Evolutionary conservation across 495 filamentous ascomycete genomes (phyloP), one percentile per base, ranked within the genome.

Genomic region (Penicillium desertorum): DNA sequence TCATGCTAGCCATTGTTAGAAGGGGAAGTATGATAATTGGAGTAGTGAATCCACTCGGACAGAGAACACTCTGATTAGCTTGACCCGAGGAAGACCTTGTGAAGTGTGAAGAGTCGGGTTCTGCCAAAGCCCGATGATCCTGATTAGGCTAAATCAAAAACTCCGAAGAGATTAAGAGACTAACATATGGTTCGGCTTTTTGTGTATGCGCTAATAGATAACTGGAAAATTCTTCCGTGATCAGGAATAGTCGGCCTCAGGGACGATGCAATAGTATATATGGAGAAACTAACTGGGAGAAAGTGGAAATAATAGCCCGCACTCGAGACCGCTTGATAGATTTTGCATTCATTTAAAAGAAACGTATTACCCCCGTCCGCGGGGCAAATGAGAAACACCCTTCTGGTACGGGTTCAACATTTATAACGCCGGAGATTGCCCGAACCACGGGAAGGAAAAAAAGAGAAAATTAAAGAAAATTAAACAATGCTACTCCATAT

Each of bases 371-470:
- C 6, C 12, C 16, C 14, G 5, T 47, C 25, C 25, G 16, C 25
- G 25, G 30, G 25, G 45, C 25, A 11, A 8, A 17, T 8, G 27
- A 11, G 3, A 17, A 45, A 10, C 27, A 27, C 27, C 46, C 16
- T 25, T 32, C 30, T 12, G 11, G 30, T 20, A 17, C 7, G 17
- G 45, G 10, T 20, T 23, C 45, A 41, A 46, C 34, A 19, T 16
- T 32, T 25, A 12, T 36, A 59, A 48, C 54, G 45, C 62, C 57
- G 29, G 19, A n/a, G 41, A 62, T 65, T 50, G 51, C 62, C 64
- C 42, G 41, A 62, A 11, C 36, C 51, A 25, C 5, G 23, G 23
- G 0, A 25, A 25, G 23, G 4, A 25, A 25, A 25, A 25, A 25
- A 25, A 25, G 58, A 32, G 14, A 55, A 54, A 57, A 42, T 45